Evolutionary conservation across 768 basidiomycete species (phyloP).

Genomic region (Piloderma croceum): DNA sequence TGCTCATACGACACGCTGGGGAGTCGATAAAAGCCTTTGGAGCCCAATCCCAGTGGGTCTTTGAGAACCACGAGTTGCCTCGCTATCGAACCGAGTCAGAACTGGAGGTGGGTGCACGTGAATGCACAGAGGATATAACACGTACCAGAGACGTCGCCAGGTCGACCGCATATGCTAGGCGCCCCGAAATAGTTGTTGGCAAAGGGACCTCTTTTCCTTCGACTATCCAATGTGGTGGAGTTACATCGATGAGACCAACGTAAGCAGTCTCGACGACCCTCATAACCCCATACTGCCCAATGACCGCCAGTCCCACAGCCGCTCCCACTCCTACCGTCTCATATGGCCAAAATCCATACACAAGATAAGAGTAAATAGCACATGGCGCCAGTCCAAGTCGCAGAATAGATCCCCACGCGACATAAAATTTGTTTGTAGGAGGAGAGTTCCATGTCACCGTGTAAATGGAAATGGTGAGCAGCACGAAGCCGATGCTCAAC

Average conservation of each 20-base stretch:
- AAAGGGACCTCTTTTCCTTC: background rate
- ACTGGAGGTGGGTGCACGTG: too few species aligned
- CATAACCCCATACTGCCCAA: background rate
- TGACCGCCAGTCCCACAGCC: background rate
- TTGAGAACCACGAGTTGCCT: background rate
- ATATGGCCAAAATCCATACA: background rate
- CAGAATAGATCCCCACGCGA: too few species aligned
- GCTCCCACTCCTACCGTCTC: background rate
- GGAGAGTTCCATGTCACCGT: background rate
- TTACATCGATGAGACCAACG: background rate
- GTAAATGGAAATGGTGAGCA: background rate
- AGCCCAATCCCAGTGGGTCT: background rate
- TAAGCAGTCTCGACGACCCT: background rate
- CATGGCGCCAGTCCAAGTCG: background rate
- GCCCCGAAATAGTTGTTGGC: background rate
- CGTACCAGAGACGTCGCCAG: background rate
- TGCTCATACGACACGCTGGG: background rate
- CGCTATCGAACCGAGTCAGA: too few species aligned
- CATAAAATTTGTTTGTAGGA: too few species aligned
- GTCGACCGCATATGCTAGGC: background rate
- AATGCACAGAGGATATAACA: too few species aligned
- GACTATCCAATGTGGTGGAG: background rate
- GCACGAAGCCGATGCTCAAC: background rate
- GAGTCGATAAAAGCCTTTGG: background rate
- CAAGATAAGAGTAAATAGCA: background rate